Conservation (phyloP, 164 flowering plant species). For the Kalanchoe fedtschenkoi region DNA sequence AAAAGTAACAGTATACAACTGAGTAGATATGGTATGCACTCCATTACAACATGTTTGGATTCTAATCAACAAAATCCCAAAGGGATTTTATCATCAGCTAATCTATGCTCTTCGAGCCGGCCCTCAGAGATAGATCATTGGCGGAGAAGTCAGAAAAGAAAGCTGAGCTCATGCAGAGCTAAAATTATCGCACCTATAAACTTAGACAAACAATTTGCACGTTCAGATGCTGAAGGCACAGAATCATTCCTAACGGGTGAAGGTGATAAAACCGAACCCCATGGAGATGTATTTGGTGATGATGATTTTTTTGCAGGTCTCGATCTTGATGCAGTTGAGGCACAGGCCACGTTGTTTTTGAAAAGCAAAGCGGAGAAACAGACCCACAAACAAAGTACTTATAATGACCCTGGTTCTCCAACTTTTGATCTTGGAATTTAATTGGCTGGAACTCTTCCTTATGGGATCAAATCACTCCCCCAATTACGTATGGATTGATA, state of each 20-base stretch:
- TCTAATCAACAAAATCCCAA: conserved; percentile 15
- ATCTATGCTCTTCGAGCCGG: conserved; percentile 15
- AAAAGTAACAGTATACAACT: background rate
- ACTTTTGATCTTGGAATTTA: conserved; percentile 88
- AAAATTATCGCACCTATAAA: conserved; percentile 25
- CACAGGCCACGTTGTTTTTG: conserved; percentile 60
- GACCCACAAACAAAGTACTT: conserved; percentile 14
- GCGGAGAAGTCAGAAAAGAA: conserved; percentile 43
- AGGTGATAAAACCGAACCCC: conserved; percentile 13
- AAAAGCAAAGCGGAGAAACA: conserved; percentile 23
- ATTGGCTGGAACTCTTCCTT: background rate
- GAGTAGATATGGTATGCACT: conserved; percentile 16
- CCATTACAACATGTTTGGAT: conserved; percentile 10
- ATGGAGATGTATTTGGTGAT: conserved; percentile 22
- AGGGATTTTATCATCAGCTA: conserved; percentile 10
- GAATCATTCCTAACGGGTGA: conserved; percentile 12
- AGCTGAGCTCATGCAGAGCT: conserved; percentile 25
- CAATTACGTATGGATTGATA: background rate
- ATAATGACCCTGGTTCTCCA: conserved; percentile 29
- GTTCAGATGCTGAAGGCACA: conserved; percentile 13
- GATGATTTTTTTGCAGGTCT: conserved; percentile 65
- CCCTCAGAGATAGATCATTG: conserved; percentile 15
- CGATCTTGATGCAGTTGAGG: conserved; percentile 88
- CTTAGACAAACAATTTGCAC: conserved; percentile 24
- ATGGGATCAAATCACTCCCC: background rate